phyloP scores from a whole-genome alignment of 352 stramenopile species.

The Pythium dissotocum region DNA sequence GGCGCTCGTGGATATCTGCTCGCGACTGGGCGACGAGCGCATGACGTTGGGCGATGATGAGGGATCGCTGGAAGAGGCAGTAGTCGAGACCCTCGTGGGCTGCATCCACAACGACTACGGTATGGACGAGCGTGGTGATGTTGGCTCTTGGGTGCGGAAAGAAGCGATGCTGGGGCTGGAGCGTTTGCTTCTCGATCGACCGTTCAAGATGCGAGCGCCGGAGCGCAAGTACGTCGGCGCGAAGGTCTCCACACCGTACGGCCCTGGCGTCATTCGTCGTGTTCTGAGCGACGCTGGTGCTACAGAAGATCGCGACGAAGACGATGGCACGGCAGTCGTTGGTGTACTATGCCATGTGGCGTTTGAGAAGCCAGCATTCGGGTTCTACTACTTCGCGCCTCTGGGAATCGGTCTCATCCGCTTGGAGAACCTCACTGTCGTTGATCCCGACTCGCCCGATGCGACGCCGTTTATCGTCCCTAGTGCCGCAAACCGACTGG shows the following conservation, averaged over 20 bases:
- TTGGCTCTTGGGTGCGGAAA: slow-evolving; percentile 97
- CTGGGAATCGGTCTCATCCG: slow-evolving; percentile 57
- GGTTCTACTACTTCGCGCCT: slow-evolving; percentile 76
- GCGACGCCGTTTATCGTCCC: slow-evolving; percentile 24
- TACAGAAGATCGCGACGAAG: background rate
- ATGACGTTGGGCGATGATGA: slow-evolving; percentile 10
- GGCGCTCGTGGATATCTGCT: slow-evolving; percentile 88
- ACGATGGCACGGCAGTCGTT: slow-evolving; percentile 31
- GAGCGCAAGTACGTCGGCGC: slow-evolving; percentile 39
- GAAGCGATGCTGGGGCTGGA: slow-evolving; percentile 93
- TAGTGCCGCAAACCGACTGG: slow-evolving; percentile 8
- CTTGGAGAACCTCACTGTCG: slow-evolving; percentile 28
- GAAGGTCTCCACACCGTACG: slow-evolving; percentile 39
- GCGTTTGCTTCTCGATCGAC: slow-evolving; percentile 59
- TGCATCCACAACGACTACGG: slow-evolving; percentile 94
- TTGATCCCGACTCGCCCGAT: slow-evolving; percentile 3
- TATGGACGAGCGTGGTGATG: slow-evolving; percentile 96
- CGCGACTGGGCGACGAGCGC: slow-evolving; percentile 32
- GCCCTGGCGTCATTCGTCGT: slow-evolving; percentile 43
- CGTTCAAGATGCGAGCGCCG: slow-evolving; percentile 12
- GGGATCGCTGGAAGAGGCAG: slow-evolving; percentile 35
- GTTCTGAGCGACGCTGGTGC: slow-evolving; percentile 25
- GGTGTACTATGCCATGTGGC: slow-evolving; percentile 55
- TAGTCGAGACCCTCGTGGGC: slow-evolving; percentile 85
- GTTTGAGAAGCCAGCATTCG: slow-evolving; percentile 57